A percentile compares a stretch with the other conserved stretches of the same genome.
phyloP scores from a whole-genome alignment of 192 early-diverging fungal species.

The Pilobolus umbonatus region DNA sequence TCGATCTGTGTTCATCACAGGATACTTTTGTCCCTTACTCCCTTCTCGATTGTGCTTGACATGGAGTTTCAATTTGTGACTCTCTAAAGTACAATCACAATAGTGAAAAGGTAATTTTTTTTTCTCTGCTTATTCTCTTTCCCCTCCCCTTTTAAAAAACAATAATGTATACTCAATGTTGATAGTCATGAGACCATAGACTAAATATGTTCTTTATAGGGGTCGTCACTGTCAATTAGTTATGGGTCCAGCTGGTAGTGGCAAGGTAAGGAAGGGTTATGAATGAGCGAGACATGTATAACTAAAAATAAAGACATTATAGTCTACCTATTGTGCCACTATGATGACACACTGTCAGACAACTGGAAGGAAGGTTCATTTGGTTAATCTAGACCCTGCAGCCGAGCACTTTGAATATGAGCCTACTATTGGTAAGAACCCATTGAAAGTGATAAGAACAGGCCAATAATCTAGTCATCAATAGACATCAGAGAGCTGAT shows the following conservation, averaged over 20 bases:
- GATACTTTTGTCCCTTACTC: too few species aligned
- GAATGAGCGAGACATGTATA: neutral
- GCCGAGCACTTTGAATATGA: conserved; percentile 95
- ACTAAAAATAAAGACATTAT: neutral
- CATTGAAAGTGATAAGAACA: conserved; percentile 12
- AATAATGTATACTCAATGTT: too few species aligned
- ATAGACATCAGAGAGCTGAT: conserved; percentile 92
- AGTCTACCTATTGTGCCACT: conserved; percentile 94
- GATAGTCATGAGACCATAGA: too few species aligned
- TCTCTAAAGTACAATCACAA: too few species aligned
- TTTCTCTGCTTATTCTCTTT: too few species aligned
- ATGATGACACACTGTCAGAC: conserved; percentile 93
- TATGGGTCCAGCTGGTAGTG: conserved; percentile 94
- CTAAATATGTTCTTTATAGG: too few species aligned
- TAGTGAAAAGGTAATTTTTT: too few species aligned
- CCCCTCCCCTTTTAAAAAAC: too few species aligned
- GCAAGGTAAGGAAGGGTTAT: conserved; percentile 53
- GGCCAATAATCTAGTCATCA: neutral
- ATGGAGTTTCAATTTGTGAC: too few species aligned
- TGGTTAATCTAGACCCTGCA: conserved; percentile 97
- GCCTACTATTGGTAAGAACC: conserved; percentile 65
- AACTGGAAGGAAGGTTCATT: conserved; percentile 75
- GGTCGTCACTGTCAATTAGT: conserved; percentile 87
- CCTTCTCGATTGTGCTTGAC: too few species aligned
- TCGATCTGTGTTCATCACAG: too few species aligned